A percentile compares a stretch with the other conserved stretches of the same genome.
phyloP scores from a whole-genome alignment of 306 rosid species.

The Oxytropis ochrocephala region DNA sequence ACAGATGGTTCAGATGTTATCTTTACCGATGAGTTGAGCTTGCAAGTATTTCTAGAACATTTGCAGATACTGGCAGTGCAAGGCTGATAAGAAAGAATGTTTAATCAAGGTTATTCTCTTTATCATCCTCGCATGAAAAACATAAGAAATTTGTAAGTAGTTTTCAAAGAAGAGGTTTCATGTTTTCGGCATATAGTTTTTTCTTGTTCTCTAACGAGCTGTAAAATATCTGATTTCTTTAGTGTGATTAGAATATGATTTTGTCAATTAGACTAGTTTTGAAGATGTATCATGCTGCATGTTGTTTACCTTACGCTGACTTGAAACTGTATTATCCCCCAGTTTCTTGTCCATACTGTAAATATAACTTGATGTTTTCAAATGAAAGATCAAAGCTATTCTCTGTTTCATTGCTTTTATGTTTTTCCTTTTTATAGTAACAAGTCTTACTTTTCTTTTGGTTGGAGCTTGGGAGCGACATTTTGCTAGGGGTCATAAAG shows the following conservation, averaged over 20 bases:
- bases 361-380: conserved; percentile 14
- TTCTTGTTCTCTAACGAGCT: neutral
- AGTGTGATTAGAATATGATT: conserved; percentile 12
- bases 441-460: neutral
- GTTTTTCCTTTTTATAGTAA: neutral
- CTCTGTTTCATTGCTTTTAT: conserved; percentile 3
- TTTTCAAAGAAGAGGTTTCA: conserved; percentile 19
- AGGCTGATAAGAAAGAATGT: conserved; percentile 35
- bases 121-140: neutral
- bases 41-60: conserved; percentile 82
- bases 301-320: neutral
- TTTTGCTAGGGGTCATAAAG: neutral
- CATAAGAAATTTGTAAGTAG: conserved; percentile 26
- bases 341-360: conserved; percentile 27
- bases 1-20: conserved; percentile 71
- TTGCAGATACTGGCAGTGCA: conserved; percentile 85
- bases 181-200: conserved; percentile 12
- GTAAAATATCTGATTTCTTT: conserved; percentile 24
- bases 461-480: neutral
- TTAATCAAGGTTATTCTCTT: conserved; percentile 12
- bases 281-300: conserved; percentile 7
- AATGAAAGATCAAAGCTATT: conserved; percentile 8
- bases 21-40: conserved; percentile 85
- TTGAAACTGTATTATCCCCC: conserved; percentile 10
- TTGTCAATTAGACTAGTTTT: conserved; percentile 19